Evolutionary conservation across 139 green algal species (phyloP).

Genomic region (Pleodorina starrii): DNA sequence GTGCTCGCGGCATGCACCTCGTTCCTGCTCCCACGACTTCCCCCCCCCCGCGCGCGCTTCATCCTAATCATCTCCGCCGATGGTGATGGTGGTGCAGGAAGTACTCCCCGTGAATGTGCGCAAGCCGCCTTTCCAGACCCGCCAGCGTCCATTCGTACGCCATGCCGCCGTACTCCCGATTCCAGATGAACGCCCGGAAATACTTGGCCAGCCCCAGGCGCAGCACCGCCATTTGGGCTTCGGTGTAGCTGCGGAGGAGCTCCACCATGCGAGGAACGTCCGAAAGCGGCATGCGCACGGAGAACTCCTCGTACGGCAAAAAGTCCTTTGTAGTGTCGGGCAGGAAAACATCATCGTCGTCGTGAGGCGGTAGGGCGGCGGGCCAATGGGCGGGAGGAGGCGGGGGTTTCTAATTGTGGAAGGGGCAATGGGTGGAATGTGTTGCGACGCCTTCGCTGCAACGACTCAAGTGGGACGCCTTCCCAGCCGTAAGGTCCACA

Average conservation of each 20-base stretch:
- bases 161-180: slow-evolving; percentile 19
- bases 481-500: too few species aligned
- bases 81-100: slow-evolving; percentile 1
- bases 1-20: too few species aligned
- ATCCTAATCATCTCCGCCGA: background rate
- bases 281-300: slow-evolving; percentile 48
- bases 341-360: too few species aligned
- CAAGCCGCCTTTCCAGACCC: background rate
- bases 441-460: too few species aligned
- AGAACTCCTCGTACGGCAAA: slow-evolving; percentile 71
- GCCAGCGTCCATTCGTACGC: slow-evolving; percentile 37
- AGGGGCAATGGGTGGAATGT: too few species aligned
- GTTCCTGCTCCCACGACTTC: too few species aligned
- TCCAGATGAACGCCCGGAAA: slow-evolving; percentile 39
- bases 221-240: slow-evolving; percentile 48
- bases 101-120: background rate
- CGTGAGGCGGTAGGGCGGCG: too few species aligned
- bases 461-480: too few species aligned
- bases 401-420: too few species aligned
- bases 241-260: slow-evolving; percentile 47
- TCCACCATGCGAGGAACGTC: slow-evolving; percentile 52
- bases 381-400: too few species aligned
- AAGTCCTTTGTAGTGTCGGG: slow-evolving; percentile 52
- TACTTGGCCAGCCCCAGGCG: slow-evolving; percentile 48
- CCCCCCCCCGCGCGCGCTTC: too few species aligned